Evolutionary conservation across 345 rosid species (phyloP).

Genomic region (Brassica carinata): DNA sequence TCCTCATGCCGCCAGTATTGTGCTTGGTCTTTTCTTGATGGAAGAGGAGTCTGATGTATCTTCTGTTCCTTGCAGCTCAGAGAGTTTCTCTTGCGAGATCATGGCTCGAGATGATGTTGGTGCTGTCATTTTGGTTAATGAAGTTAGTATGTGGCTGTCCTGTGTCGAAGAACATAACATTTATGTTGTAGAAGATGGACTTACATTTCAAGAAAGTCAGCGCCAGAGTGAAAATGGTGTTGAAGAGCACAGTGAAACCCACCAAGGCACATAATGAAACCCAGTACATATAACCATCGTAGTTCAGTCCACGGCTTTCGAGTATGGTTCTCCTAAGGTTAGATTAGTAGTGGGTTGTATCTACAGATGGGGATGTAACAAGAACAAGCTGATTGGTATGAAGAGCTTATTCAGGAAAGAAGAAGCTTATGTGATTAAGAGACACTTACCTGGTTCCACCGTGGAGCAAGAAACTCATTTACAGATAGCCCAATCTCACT

Average conservation of each 20-base stretch:
- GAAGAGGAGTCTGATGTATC: slow-evolving; percentile 28
- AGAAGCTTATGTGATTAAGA: not conserved
- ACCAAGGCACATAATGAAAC: slow-evolving; percentile 57
- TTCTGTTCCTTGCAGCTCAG: slow-evolving; percentile 49
- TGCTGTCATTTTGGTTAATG: slow-evolving; percentile 48
- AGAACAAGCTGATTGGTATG: slow-evolving; percentile 2
- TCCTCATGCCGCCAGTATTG: slow-evolving; percentile 74
- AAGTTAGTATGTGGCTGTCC: not conserved
- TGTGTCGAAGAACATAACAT: not conserved
- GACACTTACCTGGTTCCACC: slow-evolving; percentile 56
- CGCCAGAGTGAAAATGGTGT: slow-evolving; percentile 50
- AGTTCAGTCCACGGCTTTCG: slow-evolving; percentile 49
- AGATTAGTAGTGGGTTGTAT: slow-evolving; percentile 32
- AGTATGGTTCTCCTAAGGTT: slow-evolving; percentile 46
- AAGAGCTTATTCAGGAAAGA: not conserved
- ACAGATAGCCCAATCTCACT: slow-evolving; percentile 65
- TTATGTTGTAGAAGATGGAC: slow-evolving; percentile 29
- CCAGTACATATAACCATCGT: slow-evolving; percentile 70
- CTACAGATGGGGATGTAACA: slow-evolving; percentile 5
- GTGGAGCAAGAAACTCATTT: slow-evolving; percentile 70
- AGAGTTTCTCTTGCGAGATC: slow-evolving; percentile 62
- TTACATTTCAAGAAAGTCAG: slow-evolving; percentile 56
- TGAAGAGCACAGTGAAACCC: slow-evolving; percentile 59
- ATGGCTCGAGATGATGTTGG: slow-evolving; percentile 68
- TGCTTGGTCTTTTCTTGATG: slow-evolving; percentile 34